phyloP scores from a whole-genome alignment of 306 rosid genomes.

The Gastrolobium bilobum region DNA sequence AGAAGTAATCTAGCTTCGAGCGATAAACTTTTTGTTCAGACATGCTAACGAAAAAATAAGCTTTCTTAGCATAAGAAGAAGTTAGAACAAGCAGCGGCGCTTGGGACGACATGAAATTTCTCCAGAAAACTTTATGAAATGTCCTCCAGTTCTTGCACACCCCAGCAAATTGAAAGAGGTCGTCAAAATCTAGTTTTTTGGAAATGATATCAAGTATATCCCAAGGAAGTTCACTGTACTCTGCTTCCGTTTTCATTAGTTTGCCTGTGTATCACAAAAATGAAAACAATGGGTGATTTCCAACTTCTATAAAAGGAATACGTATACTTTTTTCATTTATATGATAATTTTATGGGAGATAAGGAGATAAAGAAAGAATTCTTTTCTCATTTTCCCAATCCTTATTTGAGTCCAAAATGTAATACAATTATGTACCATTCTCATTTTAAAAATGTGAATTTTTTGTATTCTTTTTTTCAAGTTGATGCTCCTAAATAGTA shows the following conservation, averaged over 20 bases:
- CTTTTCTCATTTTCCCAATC: too few species aligned
- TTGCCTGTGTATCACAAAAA: slow-evolving; percentile 8
- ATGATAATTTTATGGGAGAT: too few species aligned
- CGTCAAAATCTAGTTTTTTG: slow-evolving; percentile 9
- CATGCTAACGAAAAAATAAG: neutral
- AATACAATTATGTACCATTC: too few species aligned
- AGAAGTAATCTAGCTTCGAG: neutral
- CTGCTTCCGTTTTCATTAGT: neutral
- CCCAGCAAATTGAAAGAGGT: neutral
- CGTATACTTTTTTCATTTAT: too few species aligned
- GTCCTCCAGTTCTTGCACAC: neutral
- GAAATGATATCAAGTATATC: slow-evolving; percentile 3
- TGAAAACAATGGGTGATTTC: neutral
- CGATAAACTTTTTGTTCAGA: neutral
- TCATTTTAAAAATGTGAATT: too few species aligned
- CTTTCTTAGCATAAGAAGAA: neutral
- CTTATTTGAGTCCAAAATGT: too few species aligned
- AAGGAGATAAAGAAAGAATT: too few species aligned
- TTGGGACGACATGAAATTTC: neutral
- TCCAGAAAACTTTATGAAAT: neutral
- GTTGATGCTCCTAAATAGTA: too few species aligned
- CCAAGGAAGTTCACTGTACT: neutral
- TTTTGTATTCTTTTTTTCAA: too few species aligned
- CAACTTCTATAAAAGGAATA: neutral
- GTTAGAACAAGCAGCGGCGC: slow-evolving; percentile 6